These are phyloP conservation scores for Mortierella sp. DNA, from an alignment of 371 early-diverging fungal genomes.

Conservation along the genomic window DNA sequence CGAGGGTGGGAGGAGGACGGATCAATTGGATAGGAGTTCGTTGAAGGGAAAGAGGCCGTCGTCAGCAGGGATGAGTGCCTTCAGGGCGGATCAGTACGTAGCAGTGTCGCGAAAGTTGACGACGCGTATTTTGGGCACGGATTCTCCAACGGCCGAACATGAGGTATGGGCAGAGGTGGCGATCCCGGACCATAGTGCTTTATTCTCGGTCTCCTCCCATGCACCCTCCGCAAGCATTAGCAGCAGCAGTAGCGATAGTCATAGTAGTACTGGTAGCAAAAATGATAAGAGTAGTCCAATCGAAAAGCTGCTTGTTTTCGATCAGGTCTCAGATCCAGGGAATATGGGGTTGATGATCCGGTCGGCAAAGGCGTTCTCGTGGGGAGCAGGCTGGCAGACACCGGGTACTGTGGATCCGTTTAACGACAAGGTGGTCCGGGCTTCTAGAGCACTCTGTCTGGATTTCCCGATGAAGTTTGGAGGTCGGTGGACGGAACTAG, in stretches of 20 bases:
- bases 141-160: conserved; percentile 37
- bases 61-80: neutral
- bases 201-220: conserved; percentile 5
- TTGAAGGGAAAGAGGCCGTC: neutral
- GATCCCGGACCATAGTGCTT: conserved; percentile 22
- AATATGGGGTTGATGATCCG: conserved; percentile 68
- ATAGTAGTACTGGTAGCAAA: neutral
- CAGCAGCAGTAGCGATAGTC: no score
- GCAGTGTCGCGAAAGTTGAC: conserved; percentile 35
- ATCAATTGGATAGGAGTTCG: neutral
- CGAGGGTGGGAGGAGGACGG: neutral
- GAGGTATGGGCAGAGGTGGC: conserved; percentile 53
- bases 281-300: neutral
- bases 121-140: conserved; percentile 38
- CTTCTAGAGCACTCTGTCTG: conserved; percentile 62
- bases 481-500: conserved; percentile 43
- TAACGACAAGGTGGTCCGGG: conserved; percentile 68
- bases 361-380: conserved; percentile 67
- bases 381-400: conserved; percentile 64
- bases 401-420: conserved; percentile 66
- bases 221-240: neutral
- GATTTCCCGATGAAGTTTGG: conserved; percentile 57
- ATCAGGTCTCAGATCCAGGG: conserved; percentile 69
- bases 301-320: conserved; percentile 61
- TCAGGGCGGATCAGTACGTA: conserved; percentile 37